Conservation (phyloP, 2,329 filamentous ascomycete genomes). For the Colletotrichum tropicicola region DNA sequence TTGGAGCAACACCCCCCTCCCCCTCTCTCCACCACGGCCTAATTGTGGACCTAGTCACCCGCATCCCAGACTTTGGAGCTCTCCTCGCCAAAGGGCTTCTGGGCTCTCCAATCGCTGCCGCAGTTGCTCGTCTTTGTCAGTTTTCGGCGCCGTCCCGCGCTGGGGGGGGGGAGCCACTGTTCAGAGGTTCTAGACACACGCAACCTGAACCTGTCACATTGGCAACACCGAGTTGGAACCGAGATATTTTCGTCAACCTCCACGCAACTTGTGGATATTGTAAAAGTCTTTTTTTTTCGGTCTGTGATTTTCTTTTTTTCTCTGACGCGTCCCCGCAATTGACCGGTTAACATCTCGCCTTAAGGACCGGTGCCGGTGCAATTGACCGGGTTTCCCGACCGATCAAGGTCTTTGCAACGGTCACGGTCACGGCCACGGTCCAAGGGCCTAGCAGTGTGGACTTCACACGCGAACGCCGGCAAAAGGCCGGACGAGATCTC, state of each 20-base stretch:
- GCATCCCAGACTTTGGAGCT: not conserved
- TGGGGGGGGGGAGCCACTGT: not conserved
- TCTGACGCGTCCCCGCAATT: too few relatives aligned
- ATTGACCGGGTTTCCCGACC: too few relatives aligned
- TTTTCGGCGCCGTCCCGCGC: not conserved
- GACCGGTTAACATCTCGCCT: too few relatives aligned
- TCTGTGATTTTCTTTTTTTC: too few relatives aligned
- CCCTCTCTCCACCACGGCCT: slow-evolving; percentile 6
- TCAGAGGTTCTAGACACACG: not conserved
- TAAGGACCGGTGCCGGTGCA: too few relatives aligned
- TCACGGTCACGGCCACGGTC: too few relatives aligned
- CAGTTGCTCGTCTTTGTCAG: not conserved
- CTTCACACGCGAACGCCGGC: too few relatives aligned
- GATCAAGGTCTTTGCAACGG: too few relatives aligned
- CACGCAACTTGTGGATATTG: slow-evolving; percentile 2
- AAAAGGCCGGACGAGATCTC: too few relatives aligned
- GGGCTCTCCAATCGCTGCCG: not conserved
- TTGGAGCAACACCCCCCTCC: not conserved
- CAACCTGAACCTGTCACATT: not conserved
- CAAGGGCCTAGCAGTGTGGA: too few relatives aligned
- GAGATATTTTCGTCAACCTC: slow-evolving; percentile 13
- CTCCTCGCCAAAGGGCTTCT: not conserved
- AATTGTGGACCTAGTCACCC: not conserved
- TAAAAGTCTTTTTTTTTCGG: too few relatives aligned
- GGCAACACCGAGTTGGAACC: slow-evolving; percentile 17